A percentile compares a stretch with the other conserved stretches of the same genome.
Conservation (phyloP, 148 eudicot genomes). For the Fagopyrum homotropicum region DNA sequence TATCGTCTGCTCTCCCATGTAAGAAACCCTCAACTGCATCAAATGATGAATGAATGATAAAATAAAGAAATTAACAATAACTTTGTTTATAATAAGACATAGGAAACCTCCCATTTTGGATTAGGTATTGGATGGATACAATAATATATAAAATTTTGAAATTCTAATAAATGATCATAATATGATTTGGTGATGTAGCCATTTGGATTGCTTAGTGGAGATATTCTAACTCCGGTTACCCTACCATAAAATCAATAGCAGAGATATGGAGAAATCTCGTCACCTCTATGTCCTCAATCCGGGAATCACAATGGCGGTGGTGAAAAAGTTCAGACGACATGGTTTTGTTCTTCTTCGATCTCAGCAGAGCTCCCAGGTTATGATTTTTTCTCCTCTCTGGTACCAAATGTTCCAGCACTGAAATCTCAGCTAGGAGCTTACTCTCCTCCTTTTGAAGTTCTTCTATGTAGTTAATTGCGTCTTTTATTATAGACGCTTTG, state of each 20-base stretch:
- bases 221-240: too few relatives aligned
- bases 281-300: constrained; percentile 6
- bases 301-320: not conserved
- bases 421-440: not conserved
- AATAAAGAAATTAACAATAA: not conserved
- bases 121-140: too few relatives aligned
- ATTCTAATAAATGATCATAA: too few relatives aligned
- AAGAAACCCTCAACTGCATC: not conserved
- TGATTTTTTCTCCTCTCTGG: not conserved
- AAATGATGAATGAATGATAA: not conserved
- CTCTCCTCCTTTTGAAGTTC: not conserved
- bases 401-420: not conserved
- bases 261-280: not conserved
- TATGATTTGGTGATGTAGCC: too few relatives aligned
- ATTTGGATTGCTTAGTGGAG: too few relatives aligned
- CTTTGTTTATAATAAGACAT: not conserved
- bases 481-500: constrained; percentile 6
- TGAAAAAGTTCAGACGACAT: not conserved
- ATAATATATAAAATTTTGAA: too few relatives aligned
- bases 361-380: not conserved
- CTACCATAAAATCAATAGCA: too few relatives aligned
- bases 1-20: constrained; percentile 1
- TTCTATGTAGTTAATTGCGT: constrained; percentile 8
- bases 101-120: not conserved
- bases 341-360: not conserved